A percentile compares a stretch with the other conserved stretches of the same genome.
These are phyloP conservation scores for Wickerhamiella siamensis DNA, from an alignment of 805 yeast genomes.

Conservation along the genomic window DNA sequence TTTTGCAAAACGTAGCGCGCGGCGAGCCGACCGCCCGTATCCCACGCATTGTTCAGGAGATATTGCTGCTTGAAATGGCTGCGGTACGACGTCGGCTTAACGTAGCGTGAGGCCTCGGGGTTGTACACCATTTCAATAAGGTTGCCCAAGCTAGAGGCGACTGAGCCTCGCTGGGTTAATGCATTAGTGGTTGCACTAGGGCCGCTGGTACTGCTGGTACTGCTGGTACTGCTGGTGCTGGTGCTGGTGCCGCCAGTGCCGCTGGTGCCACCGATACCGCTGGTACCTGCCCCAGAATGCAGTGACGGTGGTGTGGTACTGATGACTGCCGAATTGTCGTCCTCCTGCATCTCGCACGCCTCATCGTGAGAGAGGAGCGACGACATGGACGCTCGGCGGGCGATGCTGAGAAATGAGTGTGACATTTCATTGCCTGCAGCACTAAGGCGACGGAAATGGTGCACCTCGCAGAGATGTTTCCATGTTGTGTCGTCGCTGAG, in stretches of 20 bases:
- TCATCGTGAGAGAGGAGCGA: background rate
- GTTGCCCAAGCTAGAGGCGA: conserved; percentile 6
- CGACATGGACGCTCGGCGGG: background rate
- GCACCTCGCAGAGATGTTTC: conserved; percentile 27
- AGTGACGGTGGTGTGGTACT: background rate
- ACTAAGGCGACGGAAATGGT: conserved; percentile 25
- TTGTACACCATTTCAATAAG: conserved; percentile 23
- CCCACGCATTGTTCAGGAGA: conserved; percentile 29
- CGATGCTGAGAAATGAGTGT: background rate
- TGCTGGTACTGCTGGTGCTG: background rate
- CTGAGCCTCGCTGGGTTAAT: background rate
- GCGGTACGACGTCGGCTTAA: conserved; percentile 25
- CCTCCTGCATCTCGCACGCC: background rate
- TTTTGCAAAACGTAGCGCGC: conserved; percentile 27
- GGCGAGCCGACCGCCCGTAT: conserved; percentile 28
- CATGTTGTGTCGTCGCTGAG: conserved; percentile 31
- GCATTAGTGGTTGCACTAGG: too few relatives aligned
- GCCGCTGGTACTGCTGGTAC: background rate
- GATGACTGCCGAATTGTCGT: background rate
- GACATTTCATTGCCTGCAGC: conserved; percentile 21
- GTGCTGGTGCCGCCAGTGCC: background rate
- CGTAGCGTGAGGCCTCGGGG: conserved; percentile 21
- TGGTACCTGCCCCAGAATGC: background rate
- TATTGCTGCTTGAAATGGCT: conserved; percentile 29
- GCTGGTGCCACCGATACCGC: background rate